Base-by-base conservation (phyloP, 75 land plant species). In the Selaginella moellendorffii region DNA sequence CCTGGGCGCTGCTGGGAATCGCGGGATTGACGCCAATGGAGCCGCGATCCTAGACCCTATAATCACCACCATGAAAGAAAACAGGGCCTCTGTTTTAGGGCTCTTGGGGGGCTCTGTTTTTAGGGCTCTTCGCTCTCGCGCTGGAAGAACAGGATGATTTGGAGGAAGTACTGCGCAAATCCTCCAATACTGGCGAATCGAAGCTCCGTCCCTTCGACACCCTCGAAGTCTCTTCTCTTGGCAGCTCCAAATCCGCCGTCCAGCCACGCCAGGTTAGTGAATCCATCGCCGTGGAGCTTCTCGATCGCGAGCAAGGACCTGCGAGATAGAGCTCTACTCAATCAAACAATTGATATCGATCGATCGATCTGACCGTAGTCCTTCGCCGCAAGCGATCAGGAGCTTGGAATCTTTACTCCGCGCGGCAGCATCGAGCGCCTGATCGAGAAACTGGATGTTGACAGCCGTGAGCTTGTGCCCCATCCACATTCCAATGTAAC, bases 111-210 rank as follows among this genome's bases (percentile, higher is more conserved):
- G n/a, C n/a, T n/a, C n/a, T n/a, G n/a, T n/a, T n/a, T n/a, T n/a
- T n/a, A n/a, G n/a, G n/a, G n/a, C n/a, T n/a, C n/a, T n/a, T n/a
- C n/a, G 46, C 46, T 36, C 14, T 36, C 5, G 5, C 14, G 5
- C 68, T 64, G 69, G 8, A 76, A 65, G 8, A 84, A 56, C 0
- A 80, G 8, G 1, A 84, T 71, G 62, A 84, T n/a, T 58, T 82
- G 72, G 27, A 88, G 73, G 29, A 88, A 78, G 54, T 70, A 69
- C 65, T 82, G 83, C 0, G 93, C 82, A 0, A 68, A 82, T 2
- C 93, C 93, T 8, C 93, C 93, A 1, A 88, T 74, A n/a, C 77
- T 77, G 12, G 93, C 93, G 74, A 80, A 84, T 54, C 80, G 85
- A 59, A 88, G 54, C 66, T 80, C 82, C 1, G 80, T 80, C 2